phyloP scores from a whole-genome alignment of 2,329 filamentous ascomycete species.

The Lachnellula occidentalis region DNA sequence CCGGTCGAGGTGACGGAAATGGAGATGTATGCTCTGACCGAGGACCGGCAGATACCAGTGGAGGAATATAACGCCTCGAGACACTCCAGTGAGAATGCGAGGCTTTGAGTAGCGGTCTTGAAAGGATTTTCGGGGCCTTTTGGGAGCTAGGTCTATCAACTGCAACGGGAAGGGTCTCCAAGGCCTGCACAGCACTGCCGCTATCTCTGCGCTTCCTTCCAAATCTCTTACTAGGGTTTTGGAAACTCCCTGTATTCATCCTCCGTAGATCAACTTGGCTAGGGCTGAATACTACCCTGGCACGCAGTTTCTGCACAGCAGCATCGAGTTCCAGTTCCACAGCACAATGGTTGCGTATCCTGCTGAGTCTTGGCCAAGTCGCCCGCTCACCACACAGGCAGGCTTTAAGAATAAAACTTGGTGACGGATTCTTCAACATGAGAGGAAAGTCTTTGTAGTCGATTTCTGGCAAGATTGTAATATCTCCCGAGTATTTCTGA shows the following conservation, averaged over 20 bases:
- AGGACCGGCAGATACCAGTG: conserved; percentile 5
- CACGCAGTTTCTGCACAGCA: conserved; percentile 63
- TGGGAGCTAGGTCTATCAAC: conserved; percentile 6
- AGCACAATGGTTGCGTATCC: conserved; percentile 80
- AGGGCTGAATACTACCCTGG: conserved; percentile 46
- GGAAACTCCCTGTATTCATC: conserved; percentile 21
- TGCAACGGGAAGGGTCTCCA: conserved; percentile 4
- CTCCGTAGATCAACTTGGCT: conserved; percentile 29
- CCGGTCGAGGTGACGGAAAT: conserved; percentile 9
- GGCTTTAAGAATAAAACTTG: conserved; percentile 78
- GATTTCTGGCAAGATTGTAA: conserved; percentile 84
- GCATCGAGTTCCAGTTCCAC: conserved; percentile 81
- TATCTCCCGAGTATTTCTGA: conserved; percentile 90
- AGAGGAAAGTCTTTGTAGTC: conserved; percentile 66
- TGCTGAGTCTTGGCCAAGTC: conserved; percentile 84
- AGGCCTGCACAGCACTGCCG: conserved; percentile 10
- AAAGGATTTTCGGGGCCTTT: conserved; percentile 10
- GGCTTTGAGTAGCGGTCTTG: conserved; percentile 20
- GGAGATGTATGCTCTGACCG: conserved; percentile 15
- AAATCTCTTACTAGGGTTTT: conserved; percentile 5
- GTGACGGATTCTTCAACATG: conserved; percentile 77
- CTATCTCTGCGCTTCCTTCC: conserved; percentile 23
- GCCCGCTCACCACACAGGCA: conserved; percentile 75
- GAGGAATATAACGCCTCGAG: conserved; percentile 7
- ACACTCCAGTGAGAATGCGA: conserved; percentile 17